phyloP scores from a whole-genome alignment of 306 rosid genomes.

The Vicia faba region DNA sequence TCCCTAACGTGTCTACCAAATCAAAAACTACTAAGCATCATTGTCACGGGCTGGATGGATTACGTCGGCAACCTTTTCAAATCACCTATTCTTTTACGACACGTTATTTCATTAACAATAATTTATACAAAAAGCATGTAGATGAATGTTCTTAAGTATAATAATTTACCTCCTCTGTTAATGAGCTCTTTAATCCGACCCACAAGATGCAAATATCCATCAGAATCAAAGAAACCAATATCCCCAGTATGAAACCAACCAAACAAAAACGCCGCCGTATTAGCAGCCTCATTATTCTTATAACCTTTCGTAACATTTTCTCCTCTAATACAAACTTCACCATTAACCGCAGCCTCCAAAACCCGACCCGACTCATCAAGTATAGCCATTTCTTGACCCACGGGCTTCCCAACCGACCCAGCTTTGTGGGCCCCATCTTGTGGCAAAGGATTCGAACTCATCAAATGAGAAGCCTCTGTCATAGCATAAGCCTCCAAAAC shows the following conservation, averaged over 20 bases:
- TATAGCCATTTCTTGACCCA: conserved; percentile 78
- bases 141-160: too few species aligned
- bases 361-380: conserved; percentile 58
- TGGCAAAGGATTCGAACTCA: conserved; percentile 83
- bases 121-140: too few species aligned
- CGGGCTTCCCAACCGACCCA: conserved; percentile 86
- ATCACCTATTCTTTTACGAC: too few species aligned
- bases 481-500: conserved; percentile 94
- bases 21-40: conserved; percentile 23
- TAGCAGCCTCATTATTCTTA: conserved; percentile 72
- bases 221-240: conserved; percentile 72
- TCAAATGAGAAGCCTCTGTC: conserved; percentile 88
- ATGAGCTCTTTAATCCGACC: conserved; percentile 97
- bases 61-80: neutral
- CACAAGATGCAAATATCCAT: conserved; percentile 87
- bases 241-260: conserved; percentile 97
- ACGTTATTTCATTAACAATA: too few species aligned
- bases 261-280: conserved; percentile 58
- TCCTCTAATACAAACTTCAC: conserved; percentile 86
- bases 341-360: conserved; percentile 34
- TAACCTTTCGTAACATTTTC: conserved; percentile 82
- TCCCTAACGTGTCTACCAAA: neutral
- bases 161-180: conserved; percentile 74
- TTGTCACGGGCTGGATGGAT: neutral
- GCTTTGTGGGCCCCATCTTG: conserved; percentile 74